phyloP scores from a whole-genome alignment of 106 monocot genomes.

The Dendrobium officinale region DNA sequence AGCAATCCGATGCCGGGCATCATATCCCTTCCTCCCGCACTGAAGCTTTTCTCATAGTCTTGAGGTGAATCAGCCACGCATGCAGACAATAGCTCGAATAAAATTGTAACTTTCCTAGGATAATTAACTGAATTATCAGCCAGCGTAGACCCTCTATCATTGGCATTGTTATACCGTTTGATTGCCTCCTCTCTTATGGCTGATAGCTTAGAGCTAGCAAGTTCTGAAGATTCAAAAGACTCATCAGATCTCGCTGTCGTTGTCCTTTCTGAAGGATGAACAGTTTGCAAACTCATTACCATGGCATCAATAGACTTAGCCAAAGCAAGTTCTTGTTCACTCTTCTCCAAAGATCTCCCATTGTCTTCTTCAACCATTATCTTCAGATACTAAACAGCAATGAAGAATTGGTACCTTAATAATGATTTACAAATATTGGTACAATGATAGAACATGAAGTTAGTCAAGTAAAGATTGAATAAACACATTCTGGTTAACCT shows the following conservation, averaged over 20 bases:
- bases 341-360: constrained; percentile 36
- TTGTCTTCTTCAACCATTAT: constrained; percentile 67
- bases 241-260: not conserved
- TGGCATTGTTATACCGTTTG: not conserved
- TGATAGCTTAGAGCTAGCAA: constrained; percentile 17
- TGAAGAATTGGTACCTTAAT: not conserved
- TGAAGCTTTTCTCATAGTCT: constrained; percentile 26
- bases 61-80: constrained; percentile 80
- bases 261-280: constrained; percentile 10
- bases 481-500: not conserved
- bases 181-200: constrained; percentile 8
- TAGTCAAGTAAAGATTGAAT: not conserved
- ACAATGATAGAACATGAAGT: constrained; percentile 3
- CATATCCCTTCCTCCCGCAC: constrained; percentile 69
- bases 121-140: constrained; percentile 22
- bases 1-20: constrained; percentile 86
- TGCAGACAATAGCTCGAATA: constrained; percentile 86
- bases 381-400: constrained; percentile 47
- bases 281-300: constrained; percentile 52
- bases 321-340: constrained; percentile 60
- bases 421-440: constrained; percentile 1
- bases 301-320: constrained; percentile 66
- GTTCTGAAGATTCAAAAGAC: constrained; percentile 15
- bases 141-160: constrained; percentile 14
- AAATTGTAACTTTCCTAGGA: constrained; percentile 50